Evolutionary conservation across 2,329 filamentous ascomycete genomes (phyloP).

Genomic region (Botrytis tulipae): DNA sequence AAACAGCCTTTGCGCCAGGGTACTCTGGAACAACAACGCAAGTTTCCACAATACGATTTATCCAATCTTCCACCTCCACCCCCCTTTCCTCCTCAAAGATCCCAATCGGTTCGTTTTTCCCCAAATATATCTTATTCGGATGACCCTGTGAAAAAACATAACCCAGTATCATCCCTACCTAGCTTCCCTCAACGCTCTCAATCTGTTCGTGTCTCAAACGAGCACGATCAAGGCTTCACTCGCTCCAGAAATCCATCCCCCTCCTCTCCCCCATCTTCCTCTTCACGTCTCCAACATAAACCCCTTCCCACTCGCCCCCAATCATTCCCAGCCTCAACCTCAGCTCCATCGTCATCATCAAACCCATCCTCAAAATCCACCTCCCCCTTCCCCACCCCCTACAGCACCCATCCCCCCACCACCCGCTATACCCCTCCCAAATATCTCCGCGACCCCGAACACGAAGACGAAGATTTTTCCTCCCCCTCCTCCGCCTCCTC

Average conservation of each 20-base stretch:
- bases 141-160: background rate
- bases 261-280: background rate
- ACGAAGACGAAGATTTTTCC: slow-evolving; percentile 21
- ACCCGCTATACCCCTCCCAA: background rate
- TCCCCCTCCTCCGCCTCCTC: slow-evolving; percentile 2
- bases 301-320: slow-evolving; percentile 2
- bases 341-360: background rate
- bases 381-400: background rate
- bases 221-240: background rate
- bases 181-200: slow-evolving; percentile 8
- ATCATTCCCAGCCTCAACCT: background rate
- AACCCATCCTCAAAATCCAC: background rate
- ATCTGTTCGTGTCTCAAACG: background rate
- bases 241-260: slow-evolving; percentile 13
- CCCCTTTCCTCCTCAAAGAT: slow-evolving; percentile 7
- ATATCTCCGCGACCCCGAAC: slow-evolving; percentile 5
- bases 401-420: background rate
- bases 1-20: background rate
- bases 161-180: background rate
- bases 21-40: slow-evolving; percentile 13
- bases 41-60: background rate
- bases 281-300: background rate
- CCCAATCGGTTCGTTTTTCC: slow-evolving; percentile 18
- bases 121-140: slow-evolving; percentile 12
- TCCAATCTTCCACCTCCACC: slow-evolving; percentile 9